Evolutionary conservation across 257 asterid genomes (phyloP).

Genomic region (Ajuga chamaepitys): DNA sequence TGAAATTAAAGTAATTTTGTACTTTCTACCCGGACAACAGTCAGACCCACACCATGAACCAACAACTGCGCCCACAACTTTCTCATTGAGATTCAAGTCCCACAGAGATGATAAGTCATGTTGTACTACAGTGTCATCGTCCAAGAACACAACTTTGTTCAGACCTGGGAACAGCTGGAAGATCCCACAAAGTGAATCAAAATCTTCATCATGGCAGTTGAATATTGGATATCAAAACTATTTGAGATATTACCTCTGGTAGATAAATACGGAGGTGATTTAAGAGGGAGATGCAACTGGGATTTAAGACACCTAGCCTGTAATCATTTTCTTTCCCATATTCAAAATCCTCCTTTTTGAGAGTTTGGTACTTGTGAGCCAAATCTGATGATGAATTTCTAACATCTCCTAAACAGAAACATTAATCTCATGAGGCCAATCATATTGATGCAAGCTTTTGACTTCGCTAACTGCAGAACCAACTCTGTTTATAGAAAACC

Average conservation of each 20-base stretch:
- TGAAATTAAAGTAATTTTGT: conserved; percentile 62
- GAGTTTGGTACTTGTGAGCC: conserved; percentile 35
- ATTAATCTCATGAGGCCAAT: conserved; percentile 71
- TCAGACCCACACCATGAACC: conserved; percentile 54
- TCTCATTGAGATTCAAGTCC: conserved; percentile 73
- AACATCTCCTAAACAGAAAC: conserved; percentile 58
- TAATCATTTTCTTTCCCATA: conserved; percentile 32
- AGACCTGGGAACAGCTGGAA: conserved; percentile 81
- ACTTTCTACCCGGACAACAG: conserved; percentile 68
- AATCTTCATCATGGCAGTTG: conserved; percentile 12
- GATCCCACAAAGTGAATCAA: conserved; percentile 21
- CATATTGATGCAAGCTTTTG: conserved; percentile 82
- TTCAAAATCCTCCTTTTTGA: conserved; percentile 35
- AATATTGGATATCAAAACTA: conserved; percentile 13
- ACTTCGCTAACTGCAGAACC: conserved; percentile 67
- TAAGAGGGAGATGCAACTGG: conserved; percentile 66
- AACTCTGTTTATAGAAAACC: conserved; percentile 70
- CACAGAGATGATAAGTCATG: conserved; percentile 73
- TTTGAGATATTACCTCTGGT: conserved; percentile 62
- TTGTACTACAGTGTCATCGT: conserved; percentile 78
- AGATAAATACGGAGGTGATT: conserved; percentile 77
- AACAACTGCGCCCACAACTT: conserved; percentile 80
- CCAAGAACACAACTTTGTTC: conserved; percentile 67
- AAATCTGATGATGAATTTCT: conserved; percentile 64
- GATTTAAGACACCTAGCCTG: conserved; percentile 46